Percentiles rank a stretch among this genome's conserved stretches.
These are phyloP conservation scores for Arthonia radiata DNA, from an alignment of 495 filamentous ascomycete species.

Conservation along the genomic window DNA sequence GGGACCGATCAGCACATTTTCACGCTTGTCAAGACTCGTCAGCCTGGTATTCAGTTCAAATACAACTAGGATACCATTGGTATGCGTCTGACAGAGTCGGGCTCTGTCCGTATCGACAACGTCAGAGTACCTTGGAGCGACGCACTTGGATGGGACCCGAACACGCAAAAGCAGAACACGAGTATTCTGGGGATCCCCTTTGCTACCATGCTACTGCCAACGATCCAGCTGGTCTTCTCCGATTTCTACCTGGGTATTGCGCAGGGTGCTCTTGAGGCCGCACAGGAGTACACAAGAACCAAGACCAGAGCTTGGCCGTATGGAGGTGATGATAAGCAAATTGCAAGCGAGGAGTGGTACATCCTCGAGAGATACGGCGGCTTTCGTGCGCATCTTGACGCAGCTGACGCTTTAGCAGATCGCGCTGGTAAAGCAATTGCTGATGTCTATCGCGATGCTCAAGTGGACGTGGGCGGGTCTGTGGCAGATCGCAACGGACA, in stretches of 20 bases:
- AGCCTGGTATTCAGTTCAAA: conserved; percentile 26
- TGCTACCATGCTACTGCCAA: conserved; percentile 26
- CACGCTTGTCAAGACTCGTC: conserved; percentile 24
- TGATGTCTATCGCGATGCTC: conserved; percentile 17
- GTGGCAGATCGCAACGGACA: background rate
- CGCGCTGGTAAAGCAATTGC: conserved; percentile 21
- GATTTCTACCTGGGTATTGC: conserved; percentile 40
- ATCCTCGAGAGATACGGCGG: conserved; percentile 34
- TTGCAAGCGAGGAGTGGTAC: conserved; percentile 33
- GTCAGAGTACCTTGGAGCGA: conserved; percentile 28
- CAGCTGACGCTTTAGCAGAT: conserved; percentile 28
- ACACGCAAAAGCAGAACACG: conserved; percentile 19
- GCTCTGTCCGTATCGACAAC: conserved; percentile 29
- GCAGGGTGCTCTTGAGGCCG: conserved; percentile 23
- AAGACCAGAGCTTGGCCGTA: conserved; percentile 33
- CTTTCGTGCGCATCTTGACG: conserved; percentile 31
- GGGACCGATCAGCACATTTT: conserved; percentile 33
- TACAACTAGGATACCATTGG: conserved; percentile 40
- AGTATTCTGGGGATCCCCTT: conserved; percentile 23
- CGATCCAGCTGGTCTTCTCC: conserved; percentile 34
- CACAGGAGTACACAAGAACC: conserved; percentile 23
- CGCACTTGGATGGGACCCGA: conserved; percentile 28
- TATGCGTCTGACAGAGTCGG: conserved; percentile 33
- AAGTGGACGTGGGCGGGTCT: too few relatives aligned
- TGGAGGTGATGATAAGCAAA: conserved; percentile 26